Evolutionary conservation across 2,329 filamentous ascomycete genomes (phyloP).

Genomic region (Stagonosporopsis cucurbitacearum): DNA sequence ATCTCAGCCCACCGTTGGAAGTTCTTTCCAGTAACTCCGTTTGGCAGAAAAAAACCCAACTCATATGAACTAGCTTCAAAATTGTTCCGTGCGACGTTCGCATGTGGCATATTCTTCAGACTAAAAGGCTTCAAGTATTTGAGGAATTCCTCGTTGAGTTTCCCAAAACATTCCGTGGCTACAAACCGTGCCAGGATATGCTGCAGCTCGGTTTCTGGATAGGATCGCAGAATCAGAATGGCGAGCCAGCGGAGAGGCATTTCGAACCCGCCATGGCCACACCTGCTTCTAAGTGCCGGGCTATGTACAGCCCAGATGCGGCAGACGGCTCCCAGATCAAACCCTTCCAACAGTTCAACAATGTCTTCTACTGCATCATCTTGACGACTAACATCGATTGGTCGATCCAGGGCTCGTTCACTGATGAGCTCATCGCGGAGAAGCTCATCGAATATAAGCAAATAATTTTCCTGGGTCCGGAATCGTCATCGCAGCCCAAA

Average conservation of each 20-base stretch:
- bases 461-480: too few species aligned
- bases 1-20: neutral
- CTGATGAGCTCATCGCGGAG: too few species aligned
- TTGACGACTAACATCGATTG: neutral
- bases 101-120: neutral
- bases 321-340: neutral
- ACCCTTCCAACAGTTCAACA: neutral
- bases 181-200: neutral
- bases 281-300: neutral
- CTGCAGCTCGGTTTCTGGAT: neutral
- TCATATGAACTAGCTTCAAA: neutral
- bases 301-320: neutral
- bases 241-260: neutral
- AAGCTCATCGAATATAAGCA: too few species aligned
- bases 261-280: neutral
- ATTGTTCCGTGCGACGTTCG: neutral
- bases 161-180: neutral
- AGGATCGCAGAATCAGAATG: neutral
- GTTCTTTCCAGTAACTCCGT: neutral
- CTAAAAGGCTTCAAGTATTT: neutral
- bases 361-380: too few species aligned
- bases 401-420: too few species aligned
- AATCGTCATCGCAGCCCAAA: too few species aligned
- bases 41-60: neutral
- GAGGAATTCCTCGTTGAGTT: neutral